phyloP scores from a whole-genome alignment of 495 filamentous ascomycete genomes.

The Hypomontagnella submonticulosa region DNA sequence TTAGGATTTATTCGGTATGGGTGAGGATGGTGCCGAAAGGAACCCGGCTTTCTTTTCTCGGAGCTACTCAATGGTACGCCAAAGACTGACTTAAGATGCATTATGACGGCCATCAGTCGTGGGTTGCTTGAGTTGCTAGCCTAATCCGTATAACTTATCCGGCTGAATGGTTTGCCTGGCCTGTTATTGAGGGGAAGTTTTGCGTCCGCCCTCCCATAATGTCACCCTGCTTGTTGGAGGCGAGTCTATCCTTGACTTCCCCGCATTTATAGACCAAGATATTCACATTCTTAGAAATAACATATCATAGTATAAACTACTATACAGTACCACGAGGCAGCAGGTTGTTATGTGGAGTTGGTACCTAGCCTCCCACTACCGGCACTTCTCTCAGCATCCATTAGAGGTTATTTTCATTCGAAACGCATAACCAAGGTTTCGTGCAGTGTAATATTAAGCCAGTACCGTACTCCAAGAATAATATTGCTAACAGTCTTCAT shows the following conservation, averaged over 20 bases:
- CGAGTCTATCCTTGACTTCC: constrained; percentile 12
- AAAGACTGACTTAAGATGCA: constrained; percentile 8
- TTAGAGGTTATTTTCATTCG: too few species aligned
- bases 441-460: too few species aligned
- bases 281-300: too few species aligned
- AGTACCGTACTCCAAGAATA: too few species aligned
- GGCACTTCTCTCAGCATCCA: too few species aligned
- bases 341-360: too few species aligned
- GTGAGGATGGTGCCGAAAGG: constrained; percentile 21
- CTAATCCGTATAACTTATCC: constrained; percentile 25
- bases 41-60: constrained; percentile 12
- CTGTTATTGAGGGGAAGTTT: constrained; percentile 11
- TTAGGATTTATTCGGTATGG: neutral
- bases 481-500: too few species aligned
- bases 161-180: constrained; percentile 26
- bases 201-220: constrained; percentile 5
- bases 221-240: constrained; percentile 23
- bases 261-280: constrained; percentile 3
- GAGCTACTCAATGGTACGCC: neutral
- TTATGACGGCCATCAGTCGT: constrained; percentile 13
- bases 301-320: too few species aligned
- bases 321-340: too few species aligned
- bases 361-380: too few species aligned
- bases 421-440: too few species aligned
- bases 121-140: constrained; percentile 19